These are phyloP conservation scores for Crithidia sp. DNA, from an alignment of 208 protist species.

Conservation along the genomic window DNA sequence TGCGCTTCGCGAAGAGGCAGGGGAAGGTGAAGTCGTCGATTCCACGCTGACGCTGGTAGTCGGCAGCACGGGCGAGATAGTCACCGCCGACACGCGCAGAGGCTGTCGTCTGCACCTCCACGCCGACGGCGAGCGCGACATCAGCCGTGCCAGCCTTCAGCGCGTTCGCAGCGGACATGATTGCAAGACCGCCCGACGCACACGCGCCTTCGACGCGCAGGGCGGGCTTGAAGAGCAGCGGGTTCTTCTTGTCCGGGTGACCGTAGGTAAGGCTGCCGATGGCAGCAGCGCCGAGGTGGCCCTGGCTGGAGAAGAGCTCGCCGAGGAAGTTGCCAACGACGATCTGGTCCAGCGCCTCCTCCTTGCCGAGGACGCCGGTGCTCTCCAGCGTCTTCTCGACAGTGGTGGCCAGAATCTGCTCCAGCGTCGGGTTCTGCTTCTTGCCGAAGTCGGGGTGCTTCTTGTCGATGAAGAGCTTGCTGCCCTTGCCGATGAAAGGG, in stretches of 20 bases:
- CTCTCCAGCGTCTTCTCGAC: conserved; percentile 63
- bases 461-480: conserved; percentile 91
- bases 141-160: conserved; percentile 71
- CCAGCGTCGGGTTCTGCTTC: conserved; percentile 86
- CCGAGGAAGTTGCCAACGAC: conserved; percentile 89
- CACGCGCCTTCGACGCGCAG: conserved; percentile 91
- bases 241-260: conserved; percentile 35
- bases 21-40: conserved; percentile 94
- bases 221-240: conserved; percentile 74
- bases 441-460: conserved; percentile 91
- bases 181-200: conserved; percentile 86
- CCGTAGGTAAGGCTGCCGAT: conserved; percentile 58
- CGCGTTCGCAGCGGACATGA: conserved; percentile 60
- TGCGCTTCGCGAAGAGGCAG: conserved; percentile 89
- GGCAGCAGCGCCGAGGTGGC: conserved; percentile 83
- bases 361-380: conserved; percentile 50
- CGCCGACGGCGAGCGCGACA: conserved; percentile 79
- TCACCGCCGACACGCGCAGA: conserved; percentile 81
- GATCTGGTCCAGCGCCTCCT: conserved; percentile 72
- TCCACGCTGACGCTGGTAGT: conserved; percentile 86
- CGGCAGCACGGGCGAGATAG: conserved; percentile 88
- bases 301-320: conserved; percentile 90
- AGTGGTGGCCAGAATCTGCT: conserved; percentile 69
- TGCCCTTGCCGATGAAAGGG: conserved; percentile 91
- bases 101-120: conserved; percentile 90